Percentiles rank a stretch among this genome's conserved stretches.
These are phyloP conservation scores for Solioccasus polychromus DNA, from an alignment of 768 basidiomycete genomes.

Conservation along the genomic window DNA sequence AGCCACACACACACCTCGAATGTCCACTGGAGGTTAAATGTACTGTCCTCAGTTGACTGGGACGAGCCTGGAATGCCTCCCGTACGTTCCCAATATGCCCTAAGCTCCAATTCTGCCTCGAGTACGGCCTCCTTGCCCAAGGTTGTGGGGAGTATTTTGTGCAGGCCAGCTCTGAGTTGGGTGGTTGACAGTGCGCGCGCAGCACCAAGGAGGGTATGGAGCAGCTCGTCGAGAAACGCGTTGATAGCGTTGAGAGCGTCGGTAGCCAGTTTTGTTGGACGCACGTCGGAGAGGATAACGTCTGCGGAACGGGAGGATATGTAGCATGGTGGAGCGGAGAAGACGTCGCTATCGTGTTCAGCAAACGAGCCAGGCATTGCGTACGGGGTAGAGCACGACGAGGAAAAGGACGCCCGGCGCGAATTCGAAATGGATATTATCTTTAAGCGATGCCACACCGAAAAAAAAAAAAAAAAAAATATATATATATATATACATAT, in stretches of 20 bases:
- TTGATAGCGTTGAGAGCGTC: constrained; percentile 81
- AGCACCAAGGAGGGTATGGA: constrained; percentile 65
- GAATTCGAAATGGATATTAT: constrained; percentile 6
- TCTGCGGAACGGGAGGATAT: constrained; percentile 84
- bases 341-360: constrained; percentile 29
- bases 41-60: constrained; percentile 44
- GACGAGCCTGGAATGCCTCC: constrained; percentile 34
- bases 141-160: constrained; percentile 70
- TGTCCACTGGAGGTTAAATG: constrained; percentile 70
- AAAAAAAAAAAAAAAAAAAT: neutral
- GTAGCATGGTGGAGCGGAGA: constrained; percentile 58
- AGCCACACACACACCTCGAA: constrained; percentile 54
- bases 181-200: constrained; percentile 72
- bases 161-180: constrained; percentile 66
- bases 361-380: constrained; percentile 48
- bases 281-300: constrained; percentile 87
- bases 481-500: neutral
- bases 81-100: constrained; percentile 85
- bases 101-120: constrained; percentile 89
- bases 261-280: constrained; percentile 80
- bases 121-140: constrained; percentile 89
- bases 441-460: constrained; percentile 16
- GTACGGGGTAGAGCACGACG: constrained; percentile 14
- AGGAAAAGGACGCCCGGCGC: constrained; percentile 11
- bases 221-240: constrained; percentile 78